Evolutionary conservation across 441 rosid genomes (phyloP), one percentile per base, ranked within the genome.

Genomic region (Euphorbia corollata): DNA sequence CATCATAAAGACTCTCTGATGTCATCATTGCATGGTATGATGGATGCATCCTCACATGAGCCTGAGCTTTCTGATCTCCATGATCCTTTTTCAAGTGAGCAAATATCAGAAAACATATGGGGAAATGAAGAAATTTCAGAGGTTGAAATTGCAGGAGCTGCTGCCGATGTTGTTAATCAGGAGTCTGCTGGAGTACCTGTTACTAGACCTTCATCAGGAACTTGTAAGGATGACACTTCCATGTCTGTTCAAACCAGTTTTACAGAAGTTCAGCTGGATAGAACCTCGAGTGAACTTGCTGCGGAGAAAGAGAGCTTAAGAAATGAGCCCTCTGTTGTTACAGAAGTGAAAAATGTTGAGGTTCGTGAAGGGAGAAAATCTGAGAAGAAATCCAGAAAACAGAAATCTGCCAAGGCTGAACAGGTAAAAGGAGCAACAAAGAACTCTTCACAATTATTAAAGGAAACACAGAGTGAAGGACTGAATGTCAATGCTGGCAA

Each of bases 331-430:
- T 59, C 80, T 27, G 67, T 54, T 23, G 78, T 51, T 13, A 50
- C 77, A 45, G 91, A 78, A 71, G 73, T 59, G 34, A 84, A 82
- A 73, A 74, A 60, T 76, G 77, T 53, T 67, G 97, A 89, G 77
- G 76, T 69, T 41, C 79, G 80, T 61, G 96, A 85, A 67, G 82
- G 69, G 22, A 86, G 81, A 65, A 95, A 88, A 63, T 80, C 88
- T 20, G 98, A 86, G 71, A 95, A 92, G 87, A 92, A 89, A 82
- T 79, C 96, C 24, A 87, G 85, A 76, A 92, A 86, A 79, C 96
- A 88, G 71, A 92, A 92, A 66, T 75, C 86, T 76, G 68, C 75
- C 6, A 90, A 85, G 82, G 74, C 86, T 75, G 96, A 88, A 57
- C 83, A 74, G 70, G 82, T 74, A 32, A 88, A 91, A 81, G 89